Evolutionary conservation across 495 filamentous ascomycete genomes (phyloP).

Genomic region (Durotheca rogersii): DNA sequence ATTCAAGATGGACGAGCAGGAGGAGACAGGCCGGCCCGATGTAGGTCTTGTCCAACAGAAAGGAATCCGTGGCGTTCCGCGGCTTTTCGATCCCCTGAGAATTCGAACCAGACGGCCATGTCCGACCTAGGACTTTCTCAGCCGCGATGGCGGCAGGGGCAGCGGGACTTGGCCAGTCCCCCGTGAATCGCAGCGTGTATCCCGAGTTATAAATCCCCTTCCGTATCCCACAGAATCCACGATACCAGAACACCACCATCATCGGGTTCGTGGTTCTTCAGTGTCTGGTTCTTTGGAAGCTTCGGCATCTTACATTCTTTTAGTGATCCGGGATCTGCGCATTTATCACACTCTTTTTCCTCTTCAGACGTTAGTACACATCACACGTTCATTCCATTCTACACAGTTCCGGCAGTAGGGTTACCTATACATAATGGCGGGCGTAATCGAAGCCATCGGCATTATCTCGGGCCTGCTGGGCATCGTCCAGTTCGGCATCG

Average conservation of each 20-base stretch:
- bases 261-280: background rate
- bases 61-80: too few relatives aligned
- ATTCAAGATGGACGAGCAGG: too few relatives aligned
- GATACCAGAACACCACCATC: background rate
- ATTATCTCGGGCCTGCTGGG: constrained; percentile 19
- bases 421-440: constrained; percentile 12
- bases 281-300: background rate
- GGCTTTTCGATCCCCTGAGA: background rate
- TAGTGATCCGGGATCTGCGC: background rate
- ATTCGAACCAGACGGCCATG: background rate
- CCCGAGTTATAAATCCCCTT: constrained; percentile 8
- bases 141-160: background rate
- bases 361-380: background rate
- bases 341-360: constrained; percentile 2
- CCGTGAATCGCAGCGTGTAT: background rate
- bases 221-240: background rate
- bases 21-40: too few relatives aligned
- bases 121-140: too few relatives aligned
- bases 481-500: constrained; percentile 26
- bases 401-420: too few relatives aligned
- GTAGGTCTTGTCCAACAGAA: too few relatives aligned
- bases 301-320: constrained; percentile 14
- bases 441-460: constrained; percentile 24
- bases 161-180: background rate
- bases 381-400: background rate